Evolutionary conservation across 495 filamentous ascomycete genomes (phyloP), one percentile per base, ranked within the genome.

Genomic region (Cercophora scortea): DNA sequence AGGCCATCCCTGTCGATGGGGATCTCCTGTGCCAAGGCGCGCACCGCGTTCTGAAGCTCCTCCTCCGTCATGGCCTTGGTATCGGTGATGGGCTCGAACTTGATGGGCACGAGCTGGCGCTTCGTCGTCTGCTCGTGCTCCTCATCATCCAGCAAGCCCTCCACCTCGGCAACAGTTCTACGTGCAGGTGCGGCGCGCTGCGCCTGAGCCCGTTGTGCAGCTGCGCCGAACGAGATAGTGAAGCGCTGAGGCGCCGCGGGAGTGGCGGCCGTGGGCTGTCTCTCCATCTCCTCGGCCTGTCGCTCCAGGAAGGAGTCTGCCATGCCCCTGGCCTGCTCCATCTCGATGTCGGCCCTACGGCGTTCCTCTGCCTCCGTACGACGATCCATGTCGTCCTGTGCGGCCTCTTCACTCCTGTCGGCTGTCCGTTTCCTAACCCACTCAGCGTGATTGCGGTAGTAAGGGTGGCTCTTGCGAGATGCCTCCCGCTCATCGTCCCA

Each of bases 281-380:
- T 73, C 62, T 88, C 85, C 65, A 96, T 77, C 62, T 96, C 92
- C 61, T 89, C 79, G 0, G 89, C 90, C 66, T 95, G 90, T 45
- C 85, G 82, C 49, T 89, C 89, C 19, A 97, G 81, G 84, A 96
- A 96, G 48, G 86, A 85, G 64, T 97, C 93, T 11, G 93, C 93
- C 84, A 91, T 84, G 35, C 85, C 90, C 42, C 84, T 78, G 1
- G 88, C 89, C 52, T 88, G 83, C 59, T 91, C 90, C 53, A 82
- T 80, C 56, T 89, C 81, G 40, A 85, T 83, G 38, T 80, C 76
- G 34, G 86, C 79, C 46, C 76, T 77, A 43, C 83, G 80, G 6
- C 69, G 79, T 63, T 97, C 90, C 5, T 84, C 79, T 47, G 84
- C 78, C 66, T 97, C 93, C 4, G 79, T 80, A 8, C 76, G 75